Conservation (phyloP, 2,329 filamentous ascomycete species). For the Delphinella strobiligena region DNA sequence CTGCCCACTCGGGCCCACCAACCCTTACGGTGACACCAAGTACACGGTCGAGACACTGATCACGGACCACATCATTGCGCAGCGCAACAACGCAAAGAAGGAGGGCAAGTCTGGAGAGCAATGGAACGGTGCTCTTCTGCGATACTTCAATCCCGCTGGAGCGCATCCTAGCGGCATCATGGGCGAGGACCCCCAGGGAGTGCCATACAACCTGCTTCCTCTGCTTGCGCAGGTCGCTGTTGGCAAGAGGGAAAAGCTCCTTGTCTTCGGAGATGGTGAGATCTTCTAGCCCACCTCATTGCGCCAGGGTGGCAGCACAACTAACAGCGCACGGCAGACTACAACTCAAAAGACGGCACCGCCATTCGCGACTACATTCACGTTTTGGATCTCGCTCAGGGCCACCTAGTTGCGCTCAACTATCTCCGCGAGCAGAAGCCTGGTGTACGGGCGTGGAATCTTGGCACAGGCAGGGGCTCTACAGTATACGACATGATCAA, state of each 20-base stretch:
- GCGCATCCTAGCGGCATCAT: conserved; percentile 92
- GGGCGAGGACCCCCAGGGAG: conserved; percentile 93
- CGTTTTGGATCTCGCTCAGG: conserved; percentile 76
- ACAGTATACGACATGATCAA: conserved; percentile 98
- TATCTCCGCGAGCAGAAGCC: conserved; percentile 75
- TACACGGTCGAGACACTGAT: conserved; percentile 85
- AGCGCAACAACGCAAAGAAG: conserved; percentile 74
- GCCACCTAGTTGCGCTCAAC: conserved; percentile 80
- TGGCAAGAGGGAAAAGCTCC: conserved; percentile 82
- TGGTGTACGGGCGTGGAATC: conserved; percentile 89
- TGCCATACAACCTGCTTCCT: conserved; percentile 91
- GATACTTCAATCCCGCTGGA: conserved; percentile 97
- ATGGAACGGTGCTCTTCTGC: conserved; percentile 86
- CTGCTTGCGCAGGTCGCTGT: conserved; percentile 92
- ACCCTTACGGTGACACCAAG: conserved; percentile 96
- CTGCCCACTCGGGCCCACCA: conserved; percentile 92
- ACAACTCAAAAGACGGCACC: conserved; percentile 78
- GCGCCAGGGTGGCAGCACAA: neutral
- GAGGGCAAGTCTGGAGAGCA: conserved; percentile 63
- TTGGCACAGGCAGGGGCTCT: conserved; percentile 86
- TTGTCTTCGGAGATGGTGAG: conserved; percentile 88
- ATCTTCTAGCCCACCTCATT: conserved; percentile 10
- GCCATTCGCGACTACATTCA: conserved; percentile 98
- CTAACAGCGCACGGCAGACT: conserved; percentile 48
- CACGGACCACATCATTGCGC: conserved; percentile 76